Conservation (phyloP, 2,329 filamentous ascomycete species). For the Cytospora paraplurivora region DNA sequence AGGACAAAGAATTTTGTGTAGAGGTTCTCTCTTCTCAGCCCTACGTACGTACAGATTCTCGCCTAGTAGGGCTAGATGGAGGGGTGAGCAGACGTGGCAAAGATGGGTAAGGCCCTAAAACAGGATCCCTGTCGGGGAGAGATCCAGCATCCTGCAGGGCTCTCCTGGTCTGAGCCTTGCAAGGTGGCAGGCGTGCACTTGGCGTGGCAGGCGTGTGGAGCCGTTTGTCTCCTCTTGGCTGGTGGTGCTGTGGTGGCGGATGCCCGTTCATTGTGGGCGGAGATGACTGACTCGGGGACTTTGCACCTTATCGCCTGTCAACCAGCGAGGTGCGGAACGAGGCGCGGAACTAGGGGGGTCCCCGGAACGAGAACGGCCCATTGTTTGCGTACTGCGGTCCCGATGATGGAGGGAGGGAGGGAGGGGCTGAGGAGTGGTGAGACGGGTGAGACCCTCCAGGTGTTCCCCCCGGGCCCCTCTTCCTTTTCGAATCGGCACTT, state of each 20-base stretch:
- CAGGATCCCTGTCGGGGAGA: background rate
- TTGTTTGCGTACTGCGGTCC: no score
- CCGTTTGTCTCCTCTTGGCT: background rate
- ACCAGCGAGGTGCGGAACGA: background rate
- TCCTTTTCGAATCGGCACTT: background rate
- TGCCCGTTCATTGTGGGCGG: background rate
- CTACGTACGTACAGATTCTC: background rate
- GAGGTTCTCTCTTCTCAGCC: background rate
- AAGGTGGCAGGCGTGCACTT: background rate
- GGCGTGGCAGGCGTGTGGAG: background rate
- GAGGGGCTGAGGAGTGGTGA: no score
- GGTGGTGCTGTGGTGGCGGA: background rate
- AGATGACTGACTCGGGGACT: background rate
- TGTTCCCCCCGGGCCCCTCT: no score
- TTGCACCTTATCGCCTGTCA: background rate
- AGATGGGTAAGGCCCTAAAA: background rate
- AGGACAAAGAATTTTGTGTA: background rate
- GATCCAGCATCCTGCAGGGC: conserved; percentile 1
- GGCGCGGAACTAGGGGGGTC: background rate
- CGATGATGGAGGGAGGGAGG: background rate
- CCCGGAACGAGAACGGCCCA: no score
- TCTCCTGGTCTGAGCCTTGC: conserved; percentile 1
- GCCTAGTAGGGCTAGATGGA: conserved; percentile 2
- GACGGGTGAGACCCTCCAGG: no score
- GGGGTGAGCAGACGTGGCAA: background rate